Evolutionary conservation across 1,139 yeast genomes (phyloP), one percentile per base, ranked within the genome.

Genomic region (Ogataea hybrid): DNA sequence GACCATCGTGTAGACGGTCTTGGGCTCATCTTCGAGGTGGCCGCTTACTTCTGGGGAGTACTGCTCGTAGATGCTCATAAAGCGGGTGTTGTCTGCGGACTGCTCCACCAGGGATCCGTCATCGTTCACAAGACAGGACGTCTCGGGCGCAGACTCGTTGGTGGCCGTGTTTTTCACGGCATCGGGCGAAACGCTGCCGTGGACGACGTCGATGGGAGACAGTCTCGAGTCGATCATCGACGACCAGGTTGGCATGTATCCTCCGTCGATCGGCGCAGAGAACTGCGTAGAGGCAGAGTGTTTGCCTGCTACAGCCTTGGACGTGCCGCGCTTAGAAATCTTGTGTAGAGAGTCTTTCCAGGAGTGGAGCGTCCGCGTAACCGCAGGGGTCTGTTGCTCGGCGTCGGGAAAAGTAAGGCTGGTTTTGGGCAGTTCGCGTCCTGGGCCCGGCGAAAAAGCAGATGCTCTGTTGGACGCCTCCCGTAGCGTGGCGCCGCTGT

Each of bases 201-300:
- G 32, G 8, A 44, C 44, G 5, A 44, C 22, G 25, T 43, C 43
- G 22, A 43, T 43, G 12, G 49, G 49, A 12, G 49, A 43, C 15
- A 46, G 22, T 21, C 39, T 34, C 3, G 43, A 25, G 22, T 46
- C 47, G 11, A 40, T 25, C 25, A 31, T 31, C 2, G 45, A 42
- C 27, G 33, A 41, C 47, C 45, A 46, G 32, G 39, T 35, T 4
- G 41, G 34, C 23, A 17, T 29, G 32, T 28, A 21, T 17, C 31
- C 30, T 14, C 39, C 21, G 16, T 38, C 37, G 12, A 35, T n/a
- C n/a, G n/a, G n/a, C n/a, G 39, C 27, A 20, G 25, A 30, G 17
- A n/a, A 8, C 35, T 32, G 27, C 15, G 35, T 11, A 21, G 16
- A 16, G 20, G 21, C 22, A 7, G 22, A 17, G 6, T 17, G 21